Conservation (phyloP, 768 basidiomycete genomes). For the Zangia roseola region DNA sequence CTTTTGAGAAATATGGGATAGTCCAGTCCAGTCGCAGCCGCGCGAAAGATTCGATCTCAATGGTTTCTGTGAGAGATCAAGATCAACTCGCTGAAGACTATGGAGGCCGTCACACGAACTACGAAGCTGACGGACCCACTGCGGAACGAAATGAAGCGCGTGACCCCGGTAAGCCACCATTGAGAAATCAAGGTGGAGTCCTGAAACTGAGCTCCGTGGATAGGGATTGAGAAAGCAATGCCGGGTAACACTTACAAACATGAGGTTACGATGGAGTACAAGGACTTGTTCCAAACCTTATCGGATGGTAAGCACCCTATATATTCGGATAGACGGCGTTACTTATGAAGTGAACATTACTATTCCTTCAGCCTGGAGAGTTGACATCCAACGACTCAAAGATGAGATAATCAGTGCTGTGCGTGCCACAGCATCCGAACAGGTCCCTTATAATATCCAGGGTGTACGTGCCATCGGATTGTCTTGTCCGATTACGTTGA, state of each 20-base stretch:
- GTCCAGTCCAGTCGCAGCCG: slow-evolving; percentile 34
- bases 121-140: slow-evolving; percentile 43
- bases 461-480: slow-evolving; percentile 45
- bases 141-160: slow-evolving; percentile 53
- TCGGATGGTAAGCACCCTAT: slow-evolving; percentile 43
- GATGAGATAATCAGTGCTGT: slow-evolving; percentile 62
- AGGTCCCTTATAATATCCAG: slow-evolving; percentile 76
- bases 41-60: slow-evolving; percentile 44
- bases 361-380: slow-evolving; percentile 52
- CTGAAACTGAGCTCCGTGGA: slow-evolving; percentile 2
- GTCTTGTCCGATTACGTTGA: not conserved
- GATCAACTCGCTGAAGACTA: not conserved
- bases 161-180: slow-evolving; percentile 45
- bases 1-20: slow-evolving; percentile 26
- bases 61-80: too few species aligned
- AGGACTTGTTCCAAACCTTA: slow-evolving; percentile 47
- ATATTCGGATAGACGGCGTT: too few species aligned
- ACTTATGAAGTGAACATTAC: not conserved
- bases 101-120: too few species aligned
- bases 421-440: slow-evolving; percentile 66
- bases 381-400: slow-evolving; percentile 57
- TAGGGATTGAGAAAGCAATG: slow-evolving; percentile 54
- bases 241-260: slow-evolving; percentile 49
- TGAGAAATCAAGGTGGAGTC: not conserved
- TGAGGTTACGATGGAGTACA: slow-evolving; percentile 54